These are phyloP conservation scores for Euphrasia arctica DNA, from an alignment of 305 asterid species.

Conservation along the genomic window DNA sequence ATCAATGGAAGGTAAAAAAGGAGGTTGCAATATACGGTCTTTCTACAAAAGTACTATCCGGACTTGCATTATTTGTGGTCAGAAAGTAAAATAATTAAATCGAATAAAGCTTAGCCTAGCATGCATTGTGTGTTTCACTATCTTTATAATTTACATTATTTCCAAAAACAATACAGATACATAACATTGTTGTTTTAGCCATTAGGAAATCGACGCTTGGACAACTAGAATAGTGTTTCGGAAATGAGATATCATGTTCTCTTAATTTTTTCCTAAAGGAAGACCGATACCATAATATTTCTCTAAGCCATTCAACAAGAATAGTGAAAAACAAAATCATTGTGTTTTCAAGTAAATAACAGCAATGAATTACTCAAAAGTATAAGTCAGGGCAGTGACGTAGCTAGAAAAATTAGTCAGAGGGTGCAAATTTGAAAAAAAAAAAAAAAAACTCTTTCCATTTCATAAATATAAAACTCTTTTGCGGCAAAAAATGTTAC, in stretches of 20 bases:
- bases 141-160: background rate
- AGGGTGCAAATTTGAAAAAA: too few relatives aligned
- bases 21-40: background rate
- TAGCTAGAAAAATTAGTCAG: too few relatives aligned
- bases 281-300: background rate
- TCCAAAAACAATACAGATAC: too few relatives aligned
- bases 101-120: background rate
- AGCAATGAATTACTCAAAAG: background rate
- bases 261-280: background rate
- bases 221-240: background rate
- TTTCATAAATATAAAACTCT: too few relatives aligned
- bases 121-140: background rate
- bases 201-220: too few relatives aligned
- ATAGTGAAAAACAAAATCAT: background rate
- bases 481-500: too few relatives aligned
- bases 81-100: background rate
- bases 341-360: background rate
- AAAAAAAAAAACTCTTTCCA: too few relatives aligned
- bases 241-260: background rate
- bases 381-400: background rate
- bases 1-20: too few relatives aligned
- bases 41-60: background rate
- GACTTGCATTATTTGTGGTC: background rate
- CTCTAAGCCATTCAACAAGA: conserved; percentile 3
- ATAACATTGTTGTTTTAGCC: background rate